Conservation (phyloP, 2,329 filamentous ascomycete genomes). For the Incumbomyces delicatus region DNA sequence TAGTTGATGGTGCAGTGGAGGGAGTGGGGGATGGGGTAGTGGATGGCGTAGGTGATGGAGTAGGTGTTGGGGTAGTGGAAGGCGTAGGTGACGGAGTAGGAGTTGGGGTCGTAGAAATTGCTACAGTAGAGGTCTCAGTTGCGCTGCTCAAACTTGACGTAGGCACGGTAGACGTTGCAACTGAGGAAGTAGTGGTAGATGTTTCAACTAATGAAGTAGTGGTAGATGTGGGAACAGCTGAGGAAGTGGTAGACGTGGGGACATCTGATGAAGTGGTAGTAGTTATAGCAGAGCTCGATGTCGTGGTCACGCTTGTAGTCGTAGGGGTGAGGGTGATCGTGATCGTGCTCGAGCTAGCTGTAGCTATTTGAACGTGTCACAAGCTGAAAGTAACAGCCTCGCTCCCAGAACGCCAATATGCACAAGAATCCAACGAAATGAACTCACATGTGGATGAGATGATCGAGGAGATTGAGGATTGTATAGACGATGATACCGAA, state of each 20-base stretch:
- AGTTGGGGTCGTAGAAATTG: background rate
- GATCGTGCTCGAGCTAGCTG: background rate
- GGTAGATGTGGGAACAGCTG: background rate
- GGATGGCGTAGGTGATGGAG: background rate
- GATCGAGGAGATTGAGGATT: background rate
- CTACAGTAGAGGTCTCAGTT: constrained; percentile 3
- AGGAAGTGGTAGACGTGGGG: background rate
- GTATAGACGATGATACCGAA: background rate
- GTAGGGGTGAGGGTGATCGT: constrained; percentile 5
- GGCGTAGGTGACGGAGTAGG: constrained; percentile 2
- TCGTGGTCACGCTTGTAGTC: constrained; percentile 7
- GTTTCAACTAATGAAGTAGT: no score
- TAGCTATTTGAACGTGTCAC: constrained; percentile 3
- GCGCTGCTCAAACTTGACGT: constrained; percentile 1
- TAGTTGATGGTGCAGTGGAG: constrained; percentile 7
- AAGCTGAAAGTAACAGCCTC: background rate
- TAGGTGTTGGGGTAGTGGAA: constrained; percentile 12
- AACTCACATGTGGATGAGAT: constrained; percentile 3
- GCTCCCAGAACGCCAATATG: background rate
- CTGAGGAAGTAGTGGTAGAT: no score
- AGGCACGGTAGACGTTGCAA: background rate
- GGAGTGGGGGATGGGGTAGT: no score
- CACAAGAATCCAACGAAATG: background rate
- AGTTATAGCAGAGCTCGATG: constrained; percentile 4
- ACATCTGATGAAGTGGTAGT: constrained; percentile 6